Base-by-base conservation (phyloP, 2,329 filamentous ascomycete genomes). In the Colletotrichum euphorbiae region DNA sequence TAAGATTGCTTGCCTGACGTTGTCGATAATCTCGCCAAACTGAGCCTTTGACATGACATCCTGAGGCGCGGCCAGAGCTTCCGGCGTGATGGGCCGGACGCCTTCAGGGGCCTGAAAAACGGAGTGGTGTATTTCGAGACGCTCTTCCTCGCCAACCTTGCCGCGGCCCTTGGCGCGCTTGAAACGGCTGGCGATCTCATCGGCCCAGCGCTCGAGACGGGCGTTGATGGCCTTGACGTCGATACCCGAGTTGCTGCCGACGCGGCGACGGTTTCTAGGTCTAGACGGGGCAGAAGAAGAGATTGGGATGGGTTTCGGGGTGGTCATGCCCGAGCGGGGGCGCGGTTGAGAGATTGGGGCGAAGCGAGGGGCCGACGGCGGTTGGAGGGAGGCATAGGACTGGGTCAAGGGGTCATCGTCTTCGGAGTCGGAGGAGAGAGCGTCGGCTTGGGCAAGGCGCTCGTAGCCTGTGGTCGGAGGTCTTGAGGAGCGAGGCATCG, bases 191-290 rank as follows among this genome's bases (percentile, higher is more conserved):
- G 96, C 94, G 75, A 99, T 98, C 81, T 99, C 96, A 74, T 98
- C 96, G 15, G 96, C 96, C 96, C 96, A 99, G 77, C 93, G 87
- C 81, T 99, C 96, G 28, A 99, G 83, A 24, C 96, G 88, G 67
- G 95, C 94, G 79, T 99, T 99, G 80, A 99, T 98, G 69, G 96
- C 96, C 78, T 98, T 98, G 77, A 99, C 92, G 76, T 99, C 96
- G 17, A 99, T 95, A 3, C 94, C 95, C 19, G 93, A 93, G 74
- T 94, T 96, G 76, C 93, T 92, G 72, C 78, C 86, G 73, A 76
- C 80, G 73, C 81, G 83, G 76, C 74, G 81, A 73, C 80, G 80
- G 71, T 83, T 81, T 73, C 83, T 83, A 42, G 78, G 76, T 48
- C 61, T 65, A 5, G 77, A 72, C 2, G 73, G 70, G 28, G 71